These are phyloP conservation scores for Botrytis byssoidea DNA, from an alignment of 2,329 filamentous ascomycete genomes.

Conservation along the genomic window DNA sequence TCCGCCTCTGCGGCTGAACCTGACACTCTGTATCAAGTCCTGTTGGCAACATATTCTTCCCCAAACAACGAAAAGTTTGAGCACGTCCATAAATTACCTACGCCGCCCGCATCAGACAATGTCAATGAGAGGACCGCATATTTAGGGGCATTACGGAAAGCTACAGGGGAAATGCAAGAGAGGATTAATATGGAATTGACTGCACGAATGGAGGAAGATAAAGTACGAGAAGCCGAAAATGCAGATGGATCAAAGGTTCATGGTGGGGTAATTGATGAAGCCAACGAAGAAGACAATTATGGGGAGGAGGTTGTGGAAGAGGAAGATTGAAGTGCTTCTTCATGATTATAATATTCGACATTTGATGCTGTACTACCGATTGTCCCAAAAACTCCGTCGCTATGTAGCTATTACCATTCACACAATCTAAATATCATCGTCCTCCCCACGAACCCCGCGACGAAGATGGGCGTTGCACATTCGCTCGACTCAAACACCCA, in stretches of 20 bases:
- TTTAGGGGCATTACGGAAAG: slow-evolving; percentile 57
- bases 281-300: slow-evolving; percentile 72
- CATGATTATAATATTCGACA: slow-evolving; percentile 18
- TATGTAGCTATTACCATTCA: slow-evolving; percentile 29
- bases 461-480: slow-evolving; percentile 38
- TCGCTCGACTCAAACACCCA: slow-evolving; percentile 65
- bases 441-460: slow-evolving; percentile 33
- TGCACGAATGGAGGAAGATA: slow-evolving; percentile 71
- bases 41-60: slow-evolving; percentile 53
- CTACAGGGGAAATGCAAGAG: slow-evolving; percentile 59
- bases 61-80: slow-evolving; percentile 50
- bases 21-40: slow-evolving; percentile 14
- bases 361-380: slow-evolving; percentile 22
- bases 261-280: slow-evolving; percentile 48
- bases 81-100: slow-evolving; percentile 42
- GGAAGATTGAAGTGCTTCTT: slow-evolving; percentile 46
- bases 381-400: slow-evolving; percentile 29
- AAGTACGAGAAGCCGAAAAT: slow-evolving; percentile 46
- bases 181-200: slow-evolving; percentile 71
- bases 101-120: slow-evolving; percentile 41
- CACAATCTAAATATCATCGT: slow-evolving; percentile 23
- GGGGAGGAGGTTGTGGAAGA: slow-evolving; percentile 76
- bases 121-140: slow-evolving; percentile 56
- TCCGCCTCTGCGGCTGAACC: neutral
- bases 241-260: slow-evolving; percentile 37